A percentile compares a stretch with the other conserved stretches of the same genome.
These are phyloP conservation scores for Gossypium sturtianum DNA, from an alignment of 345 rosid genomes.

Conservation along the genomic window DNA sequence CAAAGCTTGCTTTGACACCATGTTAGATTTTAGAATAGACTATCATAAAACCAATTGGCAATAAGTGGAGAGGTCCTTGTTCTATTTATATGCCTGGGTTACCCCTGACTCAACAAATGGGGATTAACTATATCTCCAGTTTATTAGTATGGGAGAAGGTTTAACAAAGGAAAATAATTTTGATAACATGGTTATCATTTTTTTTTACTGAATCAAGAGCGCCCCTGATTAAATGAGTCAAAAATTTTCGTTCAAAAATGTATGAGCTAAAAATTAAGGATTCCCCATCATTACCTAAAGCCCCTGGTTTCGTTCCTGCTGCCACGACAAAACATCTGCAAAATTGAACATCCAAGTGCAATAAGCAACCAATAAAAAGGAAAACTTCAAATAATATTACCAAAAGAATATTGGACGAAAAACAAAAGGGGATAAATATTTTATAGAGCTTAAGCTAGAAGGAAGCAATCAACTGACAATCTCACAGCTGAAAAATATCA, in stretches of 20 bases:
- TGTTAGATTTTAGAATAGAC: neutral
- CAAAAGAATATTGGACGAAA: neutral
- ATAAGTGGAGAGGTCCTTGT: neutral
- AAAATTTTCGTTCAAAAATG: neutral
- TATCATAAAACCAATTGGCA: neutral
- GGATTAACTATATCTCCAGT: neutral
- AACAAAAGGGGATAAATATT: neutral
- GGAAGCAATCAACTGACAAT: neutral
- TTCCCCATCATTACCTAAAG: slow-evolving; percentile 56
- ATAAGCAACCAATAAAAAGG: slow-evolving; percentile 10
- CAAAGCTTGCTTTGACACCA: neutral
- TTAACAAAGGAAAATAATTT: neutral
- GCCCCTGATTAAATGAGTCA: neutral
- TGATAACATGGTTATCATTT: neutral
- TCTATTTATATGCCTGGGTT: neutral
- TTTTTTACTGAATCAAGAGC: neutral
- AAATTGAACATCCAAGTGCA: slow-evolving; percentile 13
- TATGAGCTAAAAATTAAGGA: neutral
- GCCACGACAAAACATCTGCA: slow-evolving; percentile 94
- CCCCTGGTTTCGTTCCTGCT: slow-evolving; percentile 93
- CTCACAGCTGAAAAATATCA: slow-evolving; percentile 4
- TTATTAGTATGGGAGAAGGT: neutral
- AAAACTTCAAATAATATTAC: neutral
- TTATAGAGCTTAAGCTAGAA: neutral
- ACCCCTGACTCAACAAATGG: neutral